Evolutionary conservation across 1,284 basidiomycete species (phyloP).

Genomic region (Ustilago crameri): DNA sequence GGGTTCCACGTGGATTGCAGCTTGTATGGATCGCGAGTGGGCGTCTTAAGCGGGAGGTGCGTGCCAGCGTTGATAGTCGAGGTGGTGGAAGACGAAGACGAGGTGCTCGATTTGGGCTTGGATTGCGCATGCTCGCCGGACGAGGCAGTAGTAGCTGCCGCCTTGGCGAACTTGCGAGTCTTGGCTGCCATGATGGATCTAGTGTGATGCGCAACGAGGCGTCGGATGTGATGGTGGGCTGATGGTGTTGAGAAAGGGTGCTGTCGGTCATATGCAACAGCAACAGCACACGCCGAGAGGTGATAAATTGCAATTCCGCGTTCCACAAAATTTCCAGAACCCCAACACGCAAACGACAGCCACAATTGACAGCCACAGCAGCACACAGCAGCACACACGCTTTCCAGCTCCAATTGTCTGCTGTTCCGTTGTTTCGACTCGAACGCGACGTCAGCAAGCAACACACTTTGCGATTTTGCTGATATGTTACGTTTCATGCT

Average conservation of each 20-base stretch:
- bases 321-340: conserved; percentile 4
- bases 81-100: conserved; percentile 18
- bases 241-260: conserved; percentile 1
- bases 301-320: background rate
- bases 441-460: no score
- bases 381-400: conserved; percentile 2
- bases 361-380: no score
- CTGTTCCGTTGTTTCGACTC: no score
- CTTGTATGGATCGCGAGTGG: background rate
- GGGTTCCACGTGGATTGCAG: conserved; percentile 39
- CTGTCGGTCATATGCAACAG: background rate
- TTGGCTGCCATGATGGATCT: conserved; percentile 21
- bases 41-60: conserved; percentile 14
- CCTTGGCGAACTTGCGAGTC: conserved; percentile 21
- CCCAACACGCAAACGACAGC: no score
- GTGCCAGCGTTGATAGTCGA: conserved; percentile 17
- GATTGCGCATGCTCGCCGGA: conserved; percentile 21
- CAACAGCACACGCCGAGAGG: no score
- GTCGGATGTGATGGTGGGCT: background rate
- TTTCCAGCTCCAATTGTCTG: no score
- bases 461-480: no score
- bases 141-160: background rate
- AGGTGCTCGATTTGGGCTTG: conserved; percentile 7
- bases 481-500: no score
- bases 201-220: background rate